Percentiles rank a stretch among this genome's conserved stretches.
phyloP scores from a whole-genome alignment of 2,329 filamentous ascomycete genomes.

The Elsinoe batatas region DNA sequence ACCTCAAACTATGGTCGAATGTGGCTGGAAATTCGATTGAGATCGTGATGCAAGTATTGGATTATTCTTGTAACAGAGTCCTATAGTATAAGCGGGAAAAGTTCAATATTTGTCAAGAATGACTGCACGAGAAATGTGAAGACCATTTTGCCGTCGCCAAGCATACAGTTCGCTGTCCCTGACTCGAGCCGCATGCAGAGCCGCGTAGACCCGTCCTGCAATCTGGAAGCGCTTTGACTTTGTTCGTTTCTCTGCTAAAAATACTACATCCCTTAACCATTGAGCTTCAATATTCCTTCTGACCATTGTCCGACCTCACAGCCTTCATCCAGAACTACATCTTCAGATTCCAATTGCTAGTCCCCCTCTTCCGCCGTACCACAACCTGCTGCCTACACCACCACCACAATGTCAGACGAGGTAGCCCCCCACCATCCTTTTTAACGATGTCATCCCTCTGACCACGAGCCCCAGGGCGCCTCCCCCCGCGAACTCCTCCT shows the following conservation, averaged over 20 bases:
- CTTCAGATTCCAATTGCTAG: not conserved
- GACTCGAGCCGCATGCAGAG: not conserved
- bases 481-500: conserved; percentile 76
- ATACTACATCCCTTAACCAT: not conserved
- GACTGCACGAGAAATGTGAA: not conserved
- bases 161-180: conserved; percentile 2
- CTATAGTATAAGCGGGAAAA: too few species aligned
- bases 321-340: not conserved
- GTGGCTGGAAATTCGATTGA: too few species aligned
- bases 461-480: conserved; percentile 48
- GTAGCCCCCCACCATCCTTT: too few species aligned
- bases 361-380: not conserved
- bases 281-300: not conserved
- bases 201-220: not conserved
- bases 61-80: too few species aligned
- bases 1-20: too few species aligned
- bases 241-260: not conserved
- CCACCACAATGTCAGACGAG: conserved; percentile 16
- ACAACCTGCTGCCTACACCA: conserved; percentile 1
- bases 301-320: not conserved
- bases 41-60: too few species aligned
- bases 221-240: not conserved
- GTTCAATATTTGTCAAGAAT: not conserved
- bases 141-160: conserved; percentile 2
- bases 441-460: too few species aligned